Evolutionary conservation across 441 rosid genomes (phyloP).

Genomic region (Euphorbia celastroides): DNA sequence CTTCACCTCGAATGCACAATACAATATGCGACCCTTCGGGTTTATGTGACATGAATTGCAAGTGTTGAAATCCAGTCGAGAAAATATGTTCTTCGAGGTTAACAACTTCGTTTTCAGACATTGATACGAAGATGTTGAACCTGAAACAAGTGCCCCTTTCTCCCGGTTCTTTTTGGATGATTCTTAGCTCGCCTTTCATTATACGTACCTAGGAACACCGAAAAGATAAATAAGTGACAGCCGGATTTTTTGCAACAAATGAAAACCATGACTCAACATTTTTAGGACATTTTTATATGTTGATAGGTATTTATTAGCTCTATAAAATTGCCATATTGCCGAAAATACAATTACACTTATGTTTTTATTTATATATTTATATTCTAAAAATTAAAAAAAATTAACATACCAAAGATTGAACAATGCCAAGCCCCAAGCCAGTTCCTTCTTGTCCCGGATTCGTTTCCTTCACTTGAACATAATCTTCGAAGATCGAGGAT

Average conservation of each 20-base stretch:
- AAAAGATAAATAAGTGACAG: too few relatives aligned
- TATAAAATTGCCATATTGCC: too few relatives aligned
- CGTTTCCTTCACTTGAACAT: constrained; percentile 49
- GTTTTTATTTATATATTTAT: too few relatives aligned
- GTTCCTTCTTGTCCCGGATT: constrained; percentile 42
- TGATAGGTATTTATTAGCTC: too few relatives aligned
- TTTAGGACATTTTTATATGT: too few relatives aligned
- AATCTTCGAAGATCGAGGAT: constrained; percentile 49
- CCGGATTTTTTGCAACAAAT: too few relatives aligned
- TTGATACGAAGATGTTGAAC: constrained; percentile 41
- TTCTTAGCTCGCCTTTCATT: constrained; percentile 51
- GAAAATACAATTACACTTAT: too few relatives aligned
- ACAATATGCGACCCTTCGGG: constrained; percentile 41
- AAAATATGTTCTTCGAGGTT: constrained; percentile 16
- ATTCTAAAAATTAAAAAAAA: neutral
- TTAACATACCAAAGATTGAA: constrained; percentile 49
- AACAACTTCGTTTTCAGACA: constrained; percentile 4
- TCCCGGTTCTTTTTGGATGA: constrained; percentile 44
- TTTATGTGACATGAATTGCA: constrained; percentile 25
- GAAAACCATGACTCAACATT: too few relatives aligned
- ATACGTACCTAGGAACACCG: constrained; percentile 32
- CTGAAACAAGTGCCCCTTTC: constrained; percentile 57
- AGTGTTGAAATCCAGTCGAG: constrained; percentile 18
- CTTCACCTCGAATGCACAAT: constrained; percentile 35
- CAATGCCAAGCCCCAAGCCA: constrained; percentile 59